Evolutionary conservation across 352 stramenopile genomes (phyloP).

Genomic region (Peronospora destructor): DNA sequence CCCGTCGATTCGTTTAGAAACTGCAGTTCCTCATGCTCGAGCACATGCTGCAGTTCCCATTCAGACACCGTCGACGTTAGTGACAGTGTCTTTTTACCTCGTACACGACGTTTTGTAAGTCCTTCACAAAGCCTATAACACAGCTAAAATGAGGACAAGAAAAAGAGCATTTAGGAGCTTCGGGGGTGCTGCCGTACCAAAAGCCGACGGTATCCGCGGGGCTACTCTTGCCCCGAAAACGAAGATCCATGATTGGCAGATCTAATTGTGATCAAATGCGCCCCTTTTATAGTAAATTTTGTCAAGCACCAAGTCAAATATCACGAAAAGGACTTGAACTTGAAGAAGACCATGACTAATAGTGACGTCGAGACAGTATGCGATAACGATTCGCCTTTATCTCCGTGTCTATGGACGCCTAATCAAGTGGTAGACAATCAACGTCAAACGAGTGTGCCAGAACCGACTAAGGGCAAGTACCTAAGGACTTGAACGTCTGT

Average conservation of each 20-base stretch:
- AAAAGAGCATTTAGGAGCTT: too few species aligned
- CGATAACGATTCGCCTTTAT: constrained; percentile 28
- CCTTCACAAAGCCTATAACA: constrained; percentile 58
- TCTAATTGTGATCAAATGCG: too few species aligned
- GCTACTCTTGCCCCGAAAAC: constrained; percentile 44
- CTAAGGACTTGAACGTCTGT: background rate
- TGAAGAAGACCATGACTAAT: background rate
- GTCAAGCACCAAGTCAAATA: constrained; percentile 7
- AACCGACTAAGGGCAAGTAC: background rate
- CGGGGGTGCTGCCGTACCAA: too few species aligned
- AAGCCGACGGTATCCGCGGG: constrained; percentile 42
- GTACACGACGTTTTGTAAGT: constrained; percentile 57
- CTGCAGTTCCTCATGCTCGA: constrained; percentile 37
- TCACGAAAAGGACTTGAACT: constrained; percentile 23
- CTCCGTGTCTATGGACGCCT: constrained; percentile 32
- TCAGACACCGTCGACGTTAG: constrained; percentile 35
- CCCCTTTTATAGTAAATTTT: too few species aligned
- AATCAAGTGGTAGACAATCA: background rate
- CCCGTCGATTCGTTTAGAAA: constrained; percentile 79
- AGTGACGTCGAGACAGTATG: constrained; percentile 42
- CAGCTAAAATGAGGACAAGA: background rate
- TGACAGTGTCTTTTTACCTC: constrained; percentile 37
- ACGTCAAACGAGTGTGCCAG: too few species aligned
- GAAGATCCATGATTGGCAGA: constrained; percentile 28
- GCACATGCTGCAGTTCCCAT: constrained; percentile 41